Evolutionary conservation across 1,284 basidiomycete genomes (phyloP).

Genomic region (Sporisorium exsertum): DNA sequence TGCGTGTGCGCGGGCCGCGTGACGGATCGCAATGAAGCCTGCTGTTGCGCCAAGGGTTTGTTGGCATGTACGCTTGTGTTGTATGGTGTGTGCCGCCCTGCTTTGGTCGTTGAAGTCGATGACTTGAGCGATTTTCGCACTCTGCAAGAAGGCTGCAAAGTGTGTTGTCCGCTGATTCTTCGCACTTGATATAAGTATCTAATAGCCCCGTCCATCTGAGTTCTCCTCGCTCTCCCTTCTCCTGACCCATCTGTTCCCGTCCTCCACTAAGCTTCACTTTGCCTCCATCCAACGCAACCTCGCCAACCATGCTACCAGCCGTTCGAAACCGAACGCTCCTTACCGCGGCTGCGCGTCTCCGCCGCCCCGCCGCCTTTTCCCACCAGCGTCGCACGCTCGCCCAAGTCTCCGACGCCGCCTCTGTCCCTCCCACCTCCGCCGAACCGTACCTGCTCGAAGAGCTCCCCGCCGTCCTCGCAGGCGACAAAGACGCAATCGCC

Average conservation of each 20-base stretch:
- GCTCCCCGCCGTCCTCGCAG: constrained; percentile 20
- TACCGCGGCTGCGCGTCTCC: constrained; percentile 9
- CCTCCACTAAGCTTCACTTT: too few species aligned
- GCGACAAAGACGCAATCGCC: constrained; percentile 44
- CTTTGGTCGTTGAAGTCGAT: neutral
- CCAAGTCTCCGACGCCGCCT: constrained; percentile 43
- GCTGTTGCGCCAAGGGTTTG: too few species aligned
- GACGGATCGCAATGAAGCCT: too few species aligned
- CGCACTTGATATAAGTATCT: neutral
- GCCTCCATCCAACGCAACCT: neutral
- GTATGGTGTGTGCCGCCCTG: too few species aligned
- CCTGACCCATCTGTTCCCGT: too few species aligned
- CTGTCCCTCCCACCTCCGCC: constrained; percentile 16
- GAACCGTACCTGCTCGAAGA: constrained; percentile 61
- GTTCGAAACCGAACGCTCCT: constrained; percentile 33
- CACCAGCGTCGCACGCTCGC: constrained; percentile 33
- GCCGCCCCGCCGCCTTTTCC: neutral
- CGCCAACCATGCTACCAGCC: constrained; percentile 24
- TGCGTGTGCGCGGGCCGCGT: too few species aligned
- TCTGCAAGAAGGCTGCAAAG: neutral
- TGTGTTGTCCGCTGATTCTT: neutral
- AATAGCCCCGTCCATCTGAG: neutral
- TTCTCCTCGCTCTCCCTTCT: neutral
- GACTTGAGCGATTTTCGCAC: neutral
- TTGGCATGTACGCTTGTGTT: too few species aligned